Conservation (phyloP, 768 basidiomycete genomes). For the Omphalotus guepiniiformis region DNA sequence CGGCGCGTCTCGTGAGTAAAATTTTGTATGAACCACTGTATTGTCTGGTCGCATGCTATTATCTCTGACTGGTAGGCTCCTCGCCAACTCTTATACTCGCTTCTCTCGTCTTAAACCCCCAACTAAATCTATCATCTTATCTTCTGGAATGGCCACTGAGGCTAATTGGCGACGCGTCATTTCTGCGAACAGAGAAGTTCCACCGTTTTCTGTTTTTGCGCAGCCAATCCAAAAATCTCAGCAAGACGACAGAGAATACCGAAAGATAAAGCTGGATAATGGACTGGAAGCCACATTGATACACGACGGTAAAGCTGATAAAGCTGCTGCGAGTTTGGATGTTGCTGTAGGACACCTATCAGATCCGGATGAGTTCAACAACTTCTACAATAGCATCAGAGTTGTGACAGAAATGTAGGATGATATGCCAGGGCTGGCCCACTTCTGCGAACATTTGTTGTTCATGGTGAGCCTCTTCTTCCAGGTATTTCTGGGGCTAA, state of each 20-base stretch:
- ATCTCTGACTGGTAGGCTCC: no score
- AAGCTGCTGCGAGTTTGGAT: slow-evolving; percentile 91
- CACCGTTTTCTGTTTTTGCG: slow-evolving; percentile 51
- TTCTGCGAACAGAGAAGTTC: slow-evolving; percentile 21
- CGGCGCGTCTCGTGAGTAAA: no score
- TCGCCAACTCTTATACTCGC: no score
- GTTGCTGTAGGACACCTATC: slow-evolving; percentile 91
- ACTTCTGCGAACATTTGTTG: slow-evolving; percentile 93
- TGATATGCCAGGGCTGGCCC: slow-evolving; percentile 90
- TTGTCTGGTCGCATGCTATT: no score
- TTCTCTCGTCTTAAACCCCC: neutral
- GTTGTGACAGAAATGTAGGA: no score
- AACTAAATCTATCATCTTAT: neutral
- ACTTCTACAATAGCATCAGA: no score
- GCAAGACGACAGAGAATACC: slow-evolving; percentile 77
- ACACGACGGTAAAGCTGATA: slow-evolving; percentile 83
- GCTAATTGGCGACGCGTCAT: slow-evolving; percentile 32
- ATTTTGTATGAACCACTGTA: no score
- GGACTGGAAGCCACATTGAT: slow-evolving; percentile 85
- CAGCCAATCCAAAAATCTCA: slow-evolving; percentile 64
- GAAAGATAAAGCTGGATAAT: slow-evolving; percentile 81
- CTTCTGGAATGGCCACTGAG: slow-evolving; percentile 17
- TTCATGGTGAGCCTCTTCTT: slow-evolving; percentile 68
- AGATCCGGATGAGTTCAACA: slow-evolving; percentile 65
- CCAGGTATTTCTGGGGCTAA: slow-evolving; percentile 1